phyloP scores from a whole-genome alignment of 352 stramenopile species.

The Globisporangium mamillatum region DNA sequence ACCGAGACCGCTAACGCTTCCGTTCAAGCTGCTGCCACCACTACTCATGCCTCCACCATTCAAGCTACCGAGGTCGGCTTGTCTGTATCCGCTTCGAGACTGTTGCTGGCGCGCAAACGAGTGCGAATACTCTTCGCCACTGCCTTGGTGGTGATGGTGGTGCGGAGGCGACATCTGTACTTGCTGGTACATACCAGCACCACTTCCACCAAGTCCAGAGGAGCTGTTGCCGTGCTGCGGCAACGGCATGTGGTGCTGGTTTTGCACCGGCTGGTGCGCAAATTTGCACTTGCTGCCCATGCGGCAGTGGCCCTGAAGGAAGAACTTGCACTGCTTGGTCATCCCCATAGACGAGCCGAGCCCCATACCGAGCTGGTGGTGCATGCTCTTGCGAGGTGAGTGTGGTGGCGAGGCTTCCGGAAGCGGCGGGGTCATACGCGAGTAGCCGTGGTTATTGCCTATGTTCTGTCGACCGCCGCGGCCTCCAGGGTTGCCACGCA shows the following conservation, averaged over 20 bases:
- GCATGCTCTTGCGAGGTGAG: constrained; percentile 43
- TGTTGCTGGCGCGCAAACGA: constrained; percentile 14
- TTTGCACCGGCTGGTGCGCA: constrained; percentile 50
- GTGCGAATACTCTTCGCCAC: constrained; percentile 7
- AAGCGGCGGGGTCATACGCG: constrained; percentile 54
- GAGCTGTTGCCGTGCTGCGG: constrained; percentile 9
- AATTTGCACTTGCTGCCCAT: constrained; percentile 89
- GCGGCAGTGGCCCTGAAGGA: constrained; percentile 77
- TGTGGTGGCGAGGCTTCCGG: constrained; percentile 60
- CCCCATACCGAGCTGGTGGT: constrained; percentile 11
- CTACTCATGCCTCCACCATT: constrained; percentile 1
- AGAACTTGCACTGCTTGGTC: constrained; percentile 83
- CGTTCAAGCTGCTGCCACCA: constrained; percentile 6
- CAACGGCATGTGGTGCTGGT: constrained; percentile 29
- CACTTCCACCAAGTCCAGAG: not conserved
- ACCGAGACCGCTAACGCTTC: constrained; percentile 1
- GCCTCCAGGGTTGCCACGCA: constrained; percentile 24
- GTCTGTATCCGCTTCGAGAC: constrained; percentile 7
- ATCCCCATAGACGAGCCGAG: constrained; percentile 38
- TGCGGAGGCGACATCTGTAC: constrained; percentile 17
- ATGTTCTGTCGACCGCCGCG: constrained; percentile 23
- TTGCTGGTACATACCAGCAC: not conserved
- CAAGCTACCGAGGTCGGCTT: constrained; percentile 8
- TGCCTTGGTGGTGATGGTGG: constrained; percentile 14
- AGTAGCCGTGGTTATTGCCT: constrained; percentile 30